Evolutionary conservation across 1,139 yeast genomes (phyloP), one percentile per base, ranked within the genome.

Genomic region (Hansenula lynferdii): DNA sequence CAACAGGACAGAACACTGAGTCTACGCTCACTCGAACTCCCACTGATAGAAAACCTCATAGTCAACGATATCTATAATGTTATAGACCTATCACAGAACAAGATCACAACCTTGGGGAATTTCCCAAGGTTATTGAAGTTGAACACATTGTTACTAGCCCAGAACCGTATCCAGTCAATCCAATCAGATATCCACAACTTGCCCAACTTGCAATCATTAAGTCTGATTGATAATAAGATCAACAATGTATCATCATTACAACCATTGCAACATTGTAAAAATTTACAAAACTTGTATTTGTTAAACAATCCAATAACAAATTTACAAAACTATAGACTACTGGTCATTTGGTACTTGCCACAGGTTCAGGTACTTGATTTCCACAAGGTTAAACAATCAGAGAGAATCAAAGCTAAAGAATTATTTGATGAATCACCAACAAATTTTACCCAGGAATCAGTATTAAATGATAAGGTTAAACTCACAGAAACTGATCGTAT

Each of bases 21-120:
- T 2, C 57, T 77, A 17, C 58, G 81, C 35, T 63, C 64, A 28
- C 49, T 53, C 31, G 57, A 61, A 32, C 56, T 69, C 10, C 66
- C 72, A 1, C 47, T 59, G 17, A 57, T 72, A 15, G 78, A 70
- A 45, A 67, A 69, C 40, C 50, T 74, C 4, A 69, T 67, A 1
- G 62, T 60, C 1, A 53, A 61, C 9, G 79, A 75, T 47, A 62
- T 68, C 48, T 38, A 44, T 26, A 77, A 74, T 40, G 74, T 76
- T 17, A 63, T 85, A 8, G 95, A 86, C 57, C 58, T 85, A 29
- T 72, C 86, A 6, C 77, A 80, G 54, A n/a, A n/a, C n/a, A n/a
- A n/a, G n/a, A n/a, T n/a, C n/a, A n/a, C n/a, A n/a, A n/a, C n/a
- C n/a, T 54, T 86, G 14, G 69, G 74, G 7, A 70, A 70, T 39